These are phyloP conservation scores for Coemansia reversa DNA, from an alignment of 192 early-diverging fungal genomes.

Conservation along the genomic window DNA sequence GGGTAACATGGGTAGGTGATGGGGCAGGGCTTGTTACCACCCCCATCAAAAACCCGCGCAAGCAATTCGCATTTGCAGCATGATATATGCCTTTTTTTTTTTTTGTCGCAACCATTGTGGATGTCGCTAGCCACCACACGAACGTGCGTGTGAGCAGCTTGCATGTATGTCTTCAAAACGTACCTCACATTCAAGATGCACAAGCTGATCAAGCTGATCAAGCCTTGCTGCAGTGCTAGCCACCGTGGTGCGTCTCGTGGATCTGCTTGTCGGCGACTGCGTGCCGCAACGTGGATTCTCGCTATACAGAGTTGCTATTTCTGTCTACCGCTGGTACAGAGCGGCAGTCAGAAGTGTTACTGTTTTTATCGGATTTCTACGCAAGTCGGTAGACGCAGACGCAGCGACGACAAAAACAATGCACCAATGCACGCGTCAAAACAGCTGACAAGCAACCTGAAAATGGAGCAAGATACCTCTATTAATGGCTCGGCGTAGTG, in stretches of 20 bases:
- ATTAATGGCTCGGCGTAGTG: background rate
- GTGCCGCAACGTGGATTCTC: background rate
- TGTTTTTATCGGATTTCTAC: background rate
- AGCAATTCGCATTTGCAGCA: constrained; percentile 7
- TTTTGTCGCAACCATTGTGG: constrained; percentile 15
- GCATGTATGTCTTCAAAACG: constrained; percentile 9
- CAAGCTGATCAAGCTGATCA: constrained; percentile 1
- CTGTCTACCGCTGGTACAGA: background rate
- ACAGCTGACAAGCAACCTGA: background rate
- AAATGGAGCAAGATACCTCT: background rate
- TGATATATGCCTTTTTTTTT: constrained; percentile 17
- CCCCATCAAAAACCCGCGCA: constrained; percentile 9
- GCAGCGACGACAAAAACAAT: background rate
- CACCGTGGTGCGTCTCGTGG: background rate
- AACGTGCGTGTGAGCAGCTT: constrained; percentile 17
- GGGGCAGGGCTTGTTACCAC: background rate
- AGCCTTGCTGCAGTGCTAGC: background rate
- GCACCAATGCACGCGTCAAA: background rate
- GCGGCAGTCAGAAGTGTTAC: background rate
- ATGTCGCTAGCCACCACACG: constrained; percentile 5
- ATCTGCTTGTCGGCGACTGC: background rate
- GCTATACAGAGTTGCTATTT: background rate
- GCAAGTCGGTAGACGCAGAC: background rate
- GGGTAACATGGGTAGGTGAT: background rate
- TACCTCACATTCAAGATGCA: constrained; percentile 4